Evolutionary conservation across 2,329 filamentous ascomycete species (phyloP), one percentile per base, ranked within the genome.

Genomic region (Diaporthe capsici): DNA sequence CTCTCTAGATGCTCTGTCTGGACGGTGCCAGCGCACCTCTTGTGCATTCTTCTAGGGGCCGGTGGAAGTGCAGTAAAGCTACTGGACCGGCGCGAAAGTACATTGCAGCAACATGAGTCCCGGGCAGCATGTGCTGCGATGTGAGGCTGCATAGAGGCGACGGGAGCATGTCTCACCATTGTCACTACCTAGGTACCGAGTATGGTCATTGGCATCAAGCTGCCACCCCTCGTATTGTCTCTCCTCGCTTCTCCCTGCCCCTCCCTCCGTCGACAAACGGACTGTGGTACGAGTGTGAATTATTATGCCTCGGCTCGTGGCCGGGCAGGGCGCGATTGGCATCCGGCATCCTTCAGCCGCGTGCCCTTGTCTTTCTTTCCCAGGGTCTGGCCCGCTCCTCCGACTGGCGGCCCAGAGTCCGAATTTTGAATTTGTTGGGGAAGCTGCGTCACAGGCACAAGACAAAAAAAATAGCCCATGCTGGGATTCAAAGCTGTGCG

Each of bases 361-460:
- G 57, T 63, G 51, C 68, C 68, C 68, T 60, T 34, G 51, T 71
- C 51, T 70, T 47, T 55, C 20, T 25, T 51, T 55, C 49, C 65
- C 49, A 70, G 65, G 65, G 65, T 68, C 65, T 68, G 71, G 71
- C 58, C 71, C 71, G 71, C 71, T 73, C 58, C 71, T 39, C 65
- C 65, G 65, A 39, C 65, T 70, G 65, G 65, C 65, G 65, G 65
- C 65, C 65, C 49, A 70, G 49, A 55, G n/a, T 42, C 65, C 49
- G 49, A 70, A 73, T 63, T 53, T 44, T 63, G 71, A 73, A 65
- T 73, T 73, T 73, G 71, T 73, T 73, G 71, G 71, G 71, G 71
- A 73, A 73, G 71, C 71, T 73, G 71, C 71, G 71, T 73, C 71
- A 73, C 71, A 73, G 71, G 37, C 58, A 55, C 55, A 28, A 42